Conservation (phyloP, 805 yeast species). For the Limtongozyma cylindracea region DNA sequence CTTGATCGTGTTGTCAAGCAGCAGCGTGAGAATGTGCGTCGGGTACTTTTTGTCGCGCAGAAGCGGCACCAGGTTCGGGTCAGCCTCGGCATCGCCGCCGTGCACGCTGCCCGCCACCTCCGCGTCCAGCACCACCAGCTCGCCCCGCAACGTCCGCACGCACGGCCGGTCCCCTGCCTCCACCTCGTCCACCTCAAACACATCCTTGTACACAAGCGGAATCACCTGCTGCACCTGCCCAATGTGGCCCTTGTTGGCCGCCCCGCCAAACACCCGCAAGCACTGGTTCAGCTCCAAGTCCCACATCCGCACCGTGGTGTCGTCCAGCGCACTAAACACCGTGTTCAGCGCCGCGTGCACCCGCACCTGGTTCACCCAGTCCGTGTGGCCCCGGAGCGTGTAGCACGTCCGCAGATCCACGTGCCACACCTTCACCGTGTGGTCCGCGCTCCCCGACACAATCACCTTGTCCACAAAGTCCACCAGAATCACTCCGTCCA, state of each 20-base stretch:
- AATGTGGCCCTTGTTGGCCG: conserved; percentile 57
- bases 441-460: conserved; percentile 85
- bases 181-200: conserved; percentile 13
- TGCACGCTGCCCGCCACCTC: no score
- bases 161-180: no score
- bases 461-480: conserved; percentile 62
- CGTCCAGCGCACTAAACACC: conserved; percentile 75
- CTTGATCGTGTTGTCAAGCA: conserved; percentile 81
- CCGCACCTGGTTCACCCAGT: conserved; percentile 78
- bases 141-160: no score
- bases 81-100: no score
- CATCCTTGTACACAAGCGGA: conserved; percentile 45
- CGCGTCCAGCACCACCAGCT: no score
- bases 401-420: conserved; percentile 82
- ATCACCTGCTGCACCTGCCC: conserved; percentile 88
- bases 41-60: conserved; percentile 20
- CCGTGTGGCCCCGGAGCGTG: conserved; percentile 81
- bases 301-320: conserved; percentile 88
- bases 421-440: conserved; percentile 88
- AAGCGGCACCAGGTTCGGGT: no score
- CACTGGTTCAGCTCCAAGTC: conserved; percentile 63
- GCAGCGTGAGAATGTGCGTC: conserved; percentile 65
- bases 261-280: conserved; percentile 54
- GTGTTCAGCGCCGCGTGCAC: conserved; percentile 60
- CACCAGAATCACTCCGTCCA: conserved; percentile 61